phyloP scores from a whole-genome alignment of 2,329 filamentous ascomycete genomes.

The Xylogone sp. region DNA sequence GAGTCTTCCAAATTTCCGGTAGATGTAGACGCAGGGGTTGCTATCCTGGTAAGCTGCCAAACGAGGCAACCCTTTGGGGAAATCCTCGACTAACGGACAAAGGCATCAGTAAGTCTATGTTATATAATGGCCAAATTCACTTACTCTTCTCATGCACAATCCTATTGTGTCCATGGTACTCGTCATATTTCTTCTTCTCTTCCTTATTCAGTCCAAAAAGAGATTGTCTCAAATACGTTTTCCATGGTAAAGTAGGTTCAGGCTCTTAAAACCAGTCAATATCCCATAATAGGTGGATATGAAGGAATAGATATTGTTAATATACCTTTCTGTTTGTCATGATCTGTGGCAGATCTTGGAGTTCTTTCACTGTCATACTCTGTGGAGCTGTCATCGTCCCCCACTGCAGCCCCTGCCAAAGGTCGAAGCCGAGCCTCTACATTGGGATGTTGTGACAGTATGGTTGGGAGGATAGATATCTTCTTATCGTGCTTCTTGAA shows the following conservation, averaged over 20 bases:
- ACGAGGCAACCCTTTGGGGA: not conserved
- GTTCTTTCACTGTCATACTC: not conserved
- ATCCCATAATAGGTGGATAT: not conserved
- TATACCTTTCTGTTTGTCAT: not conserved
- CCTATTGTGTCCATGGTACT: not conserved
- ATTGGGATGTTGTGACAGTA: not conserved
- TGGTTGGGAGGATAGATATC: not conserved
- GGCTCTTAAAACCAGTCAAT: not conserved
- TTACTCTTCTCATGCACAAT: constrained; percentile 7
- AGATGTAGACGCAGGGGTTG: not conserved
- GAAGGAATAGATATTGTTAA: not conserved
- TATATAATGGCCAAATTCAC: no score
- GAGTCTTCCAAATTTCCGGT: not conserved
- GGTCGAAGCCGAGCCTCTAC: not conserved
- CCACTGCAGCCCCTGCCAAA: not conserved
- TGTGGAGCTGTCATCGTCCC: not conserved
- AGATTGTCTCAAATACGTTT: not conserved
- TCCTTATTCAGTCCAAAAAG: not conserved
- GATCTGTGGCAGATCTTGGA: not conserved
- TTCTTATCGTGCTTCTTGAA: not conserved
- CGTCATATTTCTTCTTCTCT: constrained; percentile 1
- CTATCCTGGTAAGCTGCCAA: not conserved
- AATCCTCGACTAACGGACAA: constrained; percentile 3
- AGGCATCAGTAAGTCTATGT: no score
- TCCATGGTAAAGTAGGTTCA: not conserved